Evolutionary conservation across 2,329 filamentous ascomycete genomes (phyloP).

Genomic region (Amphichorda felina): DNA sequence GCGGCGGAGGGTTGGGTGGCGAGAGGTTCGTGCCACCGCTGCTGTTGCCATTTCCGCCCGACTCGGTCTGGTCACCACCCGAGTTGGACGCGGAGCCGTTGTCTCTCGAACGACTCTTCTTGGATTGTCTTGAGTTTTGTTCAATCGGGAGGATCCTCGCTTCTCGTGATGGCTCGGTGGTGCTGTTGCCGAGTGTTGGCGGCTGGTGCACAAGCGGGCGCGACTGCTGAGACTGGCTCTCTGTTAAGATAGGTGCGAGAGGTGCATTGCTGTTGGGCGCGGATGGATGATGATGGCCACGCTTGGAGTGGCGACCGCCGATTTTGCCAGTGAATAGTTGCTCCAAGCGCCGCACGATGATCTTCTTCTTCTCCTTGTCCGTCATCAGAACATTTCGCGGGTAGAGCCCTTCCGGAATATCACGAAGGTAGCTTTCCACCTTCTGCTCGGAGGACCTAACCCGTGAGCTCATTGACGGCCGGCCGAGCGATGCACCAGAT

Average conservation of each 20-base stretch:
- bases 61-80: slow-evolving; percentile 33
- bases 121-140: slow-evolving; percentile 15
- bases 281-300: not conserved
- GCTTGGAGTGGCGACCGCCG: slow-evolving; percentile 15
- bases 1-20: slow-evolving; percentile 24
- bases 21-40: slow-evolving; percentile 24
- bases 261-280: not conserved
- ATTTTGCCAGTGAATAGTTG: slow-evolving; percentile 71
- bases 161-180: slow-evolving; percentile 28
- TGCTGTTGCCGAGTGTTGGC: slow-evolving; percentile 2
- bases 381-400: slow-evolving; percentile 51
- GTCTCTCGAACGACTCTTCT: slow-evolving; percentile 29
- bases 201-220: slow-evolving; percentile 22
- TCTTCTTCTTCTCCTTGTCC: slow-evolving; percentile 63
- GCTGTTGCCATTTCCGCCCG: slow-evolving; percentile 22
- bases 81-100: slow-evolving; percentile 33
- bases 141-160: slow-evolving; percentile 31
- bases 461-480: slow-evolving; percentile 22
- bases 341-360: slow-evolving; percentile 66
- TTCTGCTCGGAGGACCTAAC: slow-evolving; percentile 40
- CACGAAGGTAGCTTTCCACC: slow-evolving; percentile 57
- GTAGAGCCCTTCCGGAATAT: slow-evolving; percentile 59
- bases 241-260: slow-evolving; percentile 12
- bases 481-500: slow-evolving; percentile 23
- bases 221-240: slow-evolving; percentile 12